Evolutionary conservation across 768 basidiomycete species (phyloP), one percentile per base, ranked within the genome.

Genomic region (Boletus vinaceobasis): DNA sequence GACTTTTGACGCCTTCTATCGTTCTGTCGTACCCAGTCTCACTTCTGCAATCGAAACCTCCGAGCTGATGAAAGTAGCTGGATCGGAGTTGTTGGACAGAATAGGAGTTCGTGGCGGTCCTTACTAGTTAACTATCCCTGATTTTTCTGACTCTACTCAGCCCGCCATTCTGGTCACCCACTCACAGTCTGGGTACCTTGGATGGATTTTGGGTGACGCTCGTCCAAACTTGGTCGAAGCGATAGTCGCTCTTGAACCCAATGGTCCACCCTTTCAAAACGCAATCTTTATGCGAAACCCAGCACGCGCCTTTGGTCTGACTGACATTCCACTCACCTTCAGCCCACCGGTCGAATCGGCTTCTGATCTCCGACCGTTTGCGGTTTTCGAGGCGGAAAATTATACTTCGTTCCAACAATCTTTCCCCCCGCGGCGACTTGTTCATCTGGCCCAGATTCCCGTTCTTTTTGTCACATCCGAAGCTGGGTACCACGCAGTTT

Each of bases 381-480:
- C 58, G 7, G 68, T 71, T 4, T 66, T 60, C 50, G 44, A 62
- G 65, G 55, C 32, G 26, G 53, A 59, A 8, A 69, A 71, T 42
- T 75, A 68, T 47, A 73, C 74, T 33, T 79, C 75, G 46, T 71
- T 76, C 50, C 70, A 76, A 53, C 80, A 81, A 60, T 62, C 69
- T 6, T 57, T 64, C 0, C 80, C 80, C 2, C 69, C 78, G 5
- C 69, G 77, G 36, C 70, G 67, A 56, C 63, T 81, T 9, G 62
- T 65, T n/a, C 76, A 79, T 57, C 66, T 82, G 21, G 62, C 63
- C 14, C 63, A 71, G 17, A 70, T 79, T 7, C 80, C 79, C 1
- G 75, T 81, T 31, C 65, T 81, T 15, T 56, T 80, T 11, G 69
- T 82, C 51, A 80, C 80, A 1, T 76, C 78, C 0, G 77, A 82